Conservation (phyloP, 228 moss, liverwort and hornwort genomes). For the Sphagnum magellanicum region DNA sequence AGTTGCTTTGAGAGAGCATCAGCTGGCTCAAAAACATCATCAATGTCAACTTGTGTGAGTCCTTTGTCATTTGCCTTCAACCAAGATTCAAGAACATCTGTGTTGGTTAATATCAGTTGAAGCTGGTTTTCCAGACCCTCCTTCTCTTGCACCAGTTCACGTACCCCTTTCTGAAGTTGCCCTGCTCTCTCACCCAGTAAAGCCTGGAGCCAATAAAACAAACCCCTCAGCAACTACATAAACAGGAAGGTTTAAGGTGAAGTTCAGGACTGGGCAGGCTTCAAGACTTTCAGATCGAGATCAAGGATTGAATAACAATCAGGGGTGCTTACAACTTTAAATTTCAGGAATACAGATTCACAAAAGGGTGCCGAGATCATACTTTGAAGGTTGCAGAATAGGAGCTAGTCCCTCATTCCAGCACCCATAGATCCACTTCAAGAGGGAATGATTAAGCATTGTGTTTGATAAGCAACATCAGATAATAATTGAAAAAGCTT, state of each 20-base stretch:
- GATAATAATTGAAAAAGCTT: no score
- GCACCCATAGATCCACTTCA: no score
- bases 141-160: constrained; percentile 79
- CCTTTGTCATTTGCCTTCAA: constrained; percentile 73
- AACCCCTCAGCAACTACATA: neutral
- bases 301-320: no score
- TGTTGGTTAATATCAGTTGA: constrained; percentile 77
- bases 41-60: constrained; percentile 52
- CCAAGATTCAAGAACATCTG: constrained; percentile 85
- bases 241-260: neutral
- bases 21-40: constrained; percentile 72
- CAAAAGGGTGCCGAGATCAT: neutral
- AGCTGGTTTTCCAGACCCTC: constrained; percentile 88
- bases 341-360: no score
- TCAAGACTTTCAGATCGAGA: no score
- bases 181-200: constrained; percentile 70
- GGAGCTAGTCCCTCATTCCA: no score
- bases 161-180: constrained; percentile 69
- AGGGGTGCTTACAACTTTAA: no score
- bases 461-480: no score
- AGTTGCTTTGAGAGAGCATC: constrained; percentile 86
- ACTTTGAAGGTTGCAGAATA: neutral
- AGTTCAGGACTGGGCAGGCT: no score
- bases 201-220: constrained; percentile 29
- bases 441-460: no score